phyloP scores from a whole-genome alignment of 225 moss, liverwort and hornwort genomes.

The Rhytidiadelphus loreus region DNA sequence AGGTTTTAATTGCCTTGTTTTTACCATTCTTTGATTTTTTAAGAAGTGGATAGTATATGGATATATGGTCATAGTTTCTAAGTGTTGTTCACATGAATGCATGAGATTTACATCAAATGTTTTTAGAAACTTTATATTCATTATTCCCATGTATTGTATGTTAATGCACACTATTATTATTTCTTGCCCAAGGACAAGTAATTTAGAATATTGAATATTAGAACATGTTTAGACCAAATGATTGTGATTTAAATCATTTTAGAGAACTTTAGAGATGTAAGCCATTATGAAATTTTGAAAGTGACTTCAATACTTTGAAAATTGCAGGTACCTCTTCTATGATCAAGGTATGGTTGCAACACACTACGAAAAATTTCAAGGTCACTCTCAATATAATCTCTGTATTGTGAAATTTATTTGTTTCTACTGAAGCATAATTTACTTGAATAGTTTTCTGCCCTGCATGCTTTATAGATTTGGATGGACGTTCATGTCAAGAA shows the following conservation, averaged over 20 bases:
- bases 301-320: background rate
- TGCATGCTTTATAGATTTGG: background rate
- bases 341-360: background rate
- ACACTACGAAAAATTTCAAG: accelerated
- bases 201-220: accelerated
- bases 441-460: too few species aligned
- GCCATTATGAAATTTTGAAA: background rate
- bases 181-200: accelerated
- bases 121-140: too few species aligned
- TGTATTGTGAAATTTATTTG: background rate
- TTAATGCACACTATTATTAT: background rate
- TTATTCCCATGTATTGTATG: background rate
- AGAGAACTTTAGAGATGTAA: background rate
- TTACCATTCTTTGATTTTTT: accelerated
- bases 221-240: too few species aligned
- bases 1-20: too few species aligned
- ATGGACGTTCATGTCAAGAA: background rate
- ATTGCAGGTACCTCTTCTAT: background rate
- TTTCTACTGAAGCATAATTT: background rate
- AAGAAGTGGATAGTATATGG: too few species aligned
- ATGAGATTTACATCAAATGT: too few species aligned
- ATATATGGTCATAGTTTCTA: background rate
- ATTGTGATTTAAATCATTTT: too few species aligned
- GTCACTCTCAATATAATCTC: background rate
- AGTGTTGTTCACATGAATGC: background rate